phyloP scores from a whole-genome alignment of 352 stramenopile genomes.

The Paralagenidium karlingii region DNA sequence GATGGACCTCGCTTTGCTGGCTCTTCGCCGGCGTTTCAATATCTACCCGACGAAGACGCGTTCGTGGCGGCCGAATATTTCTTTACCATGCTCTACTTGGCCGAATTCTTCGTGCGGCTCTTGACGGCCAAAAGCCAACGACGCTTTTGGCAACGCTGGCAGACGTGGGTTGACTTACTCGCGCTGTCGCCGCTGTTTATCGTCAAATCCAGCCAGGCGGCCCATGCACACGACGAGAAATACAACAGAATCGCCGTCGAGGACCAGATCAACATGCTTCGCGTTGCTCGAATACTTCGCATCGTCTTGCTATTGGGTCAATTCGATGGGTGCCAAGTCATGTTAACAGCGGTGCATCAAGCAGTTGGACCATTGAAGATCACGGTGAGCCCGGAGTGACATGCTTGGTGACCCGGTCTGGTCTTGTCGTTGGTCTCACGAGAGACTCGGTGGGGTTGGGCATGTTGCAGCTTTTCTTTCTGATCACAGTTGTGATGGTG shows the following conservation, averaged over 20 bases:
- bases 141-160: constrained; percentile 13
- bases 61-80: constrained; percentile 23
- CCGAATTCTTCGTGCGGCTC: constrained; percentile 36
- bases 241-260: constrained; percentile 4
- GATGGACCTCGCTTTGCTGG: constrained; percentile 38
- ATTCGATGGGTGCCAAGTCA: constrained; percentile 44
- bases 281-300: constrained; percentile 33
- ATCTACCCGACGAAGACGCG: constrained; percentile 17
- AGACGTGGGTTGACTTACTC: constrained; percentile 39
- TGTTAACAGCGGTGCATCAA: constrained; percentile 40
- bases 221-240: too few species aligned
- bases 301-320: constrained; percentile 36
- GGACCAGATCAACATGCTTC: constrained; percentile 22
- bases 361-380: constrained; percentile 35
- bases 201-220: constrained; percentile 10
- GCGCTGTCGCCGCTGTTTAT: constrained; percentile 48
- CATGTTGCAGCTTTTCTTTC: constrained; percentile 37
- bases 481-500: constrained; percentile 64
- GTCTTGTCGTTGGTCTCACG: constrained; percentile 1
- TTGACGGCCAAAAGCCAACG: constrained; percentile 11
- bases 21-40: constrained; percentile 42
- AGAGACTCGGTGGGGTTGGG: not conserved
- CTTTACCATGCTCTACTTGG: constrained; percentile 34
- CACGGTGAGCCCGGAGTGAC: constrained; percentile 14
- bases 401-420: too few species aligned